phyloP scores from a whole-genome alignment of 2,329 filamentous ascomycete species.

The Calonectria naviculata region DNA sequence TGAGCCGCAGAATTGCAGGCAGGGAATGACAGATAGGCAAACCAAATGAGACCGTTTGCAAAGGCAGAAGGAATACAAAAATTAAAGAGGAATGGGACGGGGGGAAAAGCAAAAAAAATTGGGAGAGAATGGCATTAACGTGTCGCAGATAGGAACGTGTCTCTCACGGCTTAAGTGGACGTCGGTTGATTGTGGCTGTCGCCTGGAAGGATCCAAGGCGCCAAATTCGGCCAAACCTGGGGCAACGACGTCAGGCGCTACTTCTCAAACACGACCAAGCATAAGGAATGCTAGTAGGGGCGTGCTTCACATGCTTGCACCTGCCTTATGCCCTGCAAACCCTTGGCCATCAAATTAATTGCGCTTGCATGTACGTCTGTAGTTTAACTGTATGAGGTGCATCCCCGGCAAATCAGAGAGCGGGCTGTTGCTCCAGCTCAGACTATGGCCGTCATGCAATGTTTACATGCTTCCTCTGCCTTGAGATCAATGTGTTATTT shows the following conservation, averaged over 20 bases:
- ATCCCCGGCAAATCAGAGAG: neutral
- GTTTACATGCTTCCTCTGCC: neutral
- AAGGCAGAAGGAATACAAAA: slow-evolving; percentile 1
- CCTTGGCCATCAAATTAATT: slow-evolving; percentile 8
- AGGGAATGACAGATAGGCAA: slow-evolving; percentile 4
- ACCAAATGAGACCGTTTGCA: neutral
- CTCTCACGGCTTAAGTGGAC: slow-evolving; percentile 3
- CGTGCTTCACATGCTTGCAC: slow-evolving; percentile 17
- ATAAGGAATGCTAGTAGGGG: slow-evolving; percentile 17
- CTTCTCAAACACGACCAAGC: slow-evolving; percentile 17
- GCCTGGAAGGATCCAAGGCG: neutral
- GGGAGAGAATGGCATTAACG: neutral
- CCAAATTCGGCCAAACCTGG: slow-evolving; percentile 15
- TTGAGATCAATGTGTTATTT: neutral
- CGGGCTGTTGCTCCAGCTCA: neutral
- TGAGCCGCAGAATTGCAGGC: slow-evolving; percentile 24
- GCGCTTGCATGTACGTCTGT: slow-evolving; percentile 2
- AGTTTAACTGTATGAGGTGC: neutral
- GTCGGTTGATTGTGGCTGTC: slow-evolving; percentile 5
- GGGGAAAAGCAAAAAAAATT: neutral
- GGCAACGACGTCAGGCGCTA: slow-evolving; percentile 14
- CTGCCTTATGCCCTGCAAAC: slow-evolving; percentile 6
- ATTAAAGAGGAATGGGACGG: neutral
- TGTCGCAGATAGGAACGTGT: slow-evolving; percentile 12
- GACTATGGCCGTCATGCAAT: neutral